Evolutionary conservation across 2,329 filamentous ascomycete species (phyloP), one percentile per base, ranked within the genome.

Genomic region (Fusarium phyllophilum): DNA sequence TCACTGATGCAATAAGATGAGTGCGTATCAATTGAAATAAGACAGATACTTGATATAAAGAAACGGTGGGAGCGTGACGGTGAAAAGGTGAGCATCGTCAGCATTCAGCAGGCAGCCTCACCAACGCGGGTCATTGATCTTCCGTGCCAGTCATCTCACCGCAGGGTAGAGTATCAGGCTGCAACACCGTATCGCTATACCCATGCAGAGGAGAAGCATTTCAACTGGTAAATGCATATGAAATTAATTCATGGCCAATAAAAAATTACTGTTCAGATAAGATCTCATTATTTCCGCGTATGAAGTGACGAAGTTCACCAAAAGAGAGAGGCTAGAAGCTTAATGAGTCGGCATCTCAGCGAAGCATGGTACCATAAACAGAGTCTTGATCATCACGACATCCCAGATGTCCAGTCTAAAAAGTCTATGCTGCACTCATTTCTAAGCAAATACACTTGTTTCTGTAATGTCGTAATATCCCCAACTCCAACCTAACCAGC

Each of bases 401-500:
- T 46, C 11, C 18, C 48, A 31, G n/a, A 55, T 63, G 33, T 42
- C 36, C 31, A 33, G 42, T 66, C 54, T 46, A 66, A 55, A 59
- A 70, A 66, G 52, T 70, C 66, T 70, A 70, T 55, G 51, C 38
- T 44, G 49, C 41, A 41, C 59, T 36, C 42, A 31, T 68, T 22
- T 69, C 41, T 52, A 61, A 66, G 5, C 62, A 56, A 45, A 38
- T 17, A 51, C 45, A 59, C 36, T 15, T 58, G 5, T 20, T 17
- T 38, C 38, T 52, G 42, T 18, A 54, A 70, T 59, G 52, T 48
- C 52, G 46, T 33, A 66, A 70, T 59, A 42, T 48, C 66, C 66
- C 45, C 38, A 70, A 70, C 66, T 66, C 60, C 66, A 26, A 9
- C 26, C 55, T 15, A 39, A 29, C 29, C 36, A 15, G 36, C 45